Base-by-base conservation (phyloP, 2,329 filamentous ascomycete species). In the Lithohypha guttulata region DNA sequence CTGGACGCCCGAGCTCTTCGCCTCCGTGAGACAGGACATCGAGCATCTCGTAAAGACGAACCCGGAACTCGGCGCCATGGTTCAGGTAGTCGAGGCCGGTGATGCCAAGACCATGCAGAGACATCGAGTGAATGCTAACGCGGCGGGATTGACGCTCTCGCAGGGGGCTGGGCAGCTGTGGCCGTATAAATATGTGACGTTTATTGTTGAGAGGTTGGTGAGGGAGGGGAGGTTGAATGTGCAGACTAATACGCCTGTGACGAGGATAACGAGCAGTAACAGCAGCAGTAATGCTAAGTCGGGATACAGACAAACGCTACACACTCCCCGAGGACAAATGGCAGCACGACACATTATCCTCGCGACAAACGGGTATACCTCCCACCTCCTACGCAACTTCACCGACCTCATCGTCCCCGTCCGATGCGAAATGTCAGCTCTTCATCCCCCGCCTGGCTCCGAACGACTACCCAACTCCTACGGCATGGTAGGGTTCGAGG, bases 331-430 rank as follows among this genome's bases (percentile, higher is more conserved):
- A 15, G 86, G 85, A n/a, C 64, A 60, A 28, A 69, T 93, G 40
- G 56, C 56, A 0, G 68, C 84, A 1, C 61, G 64, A 9, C 69
- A 73, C 22, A 73, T 93, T 14, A 68, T 94, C 13, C 70, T 93
- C 11, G 81, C 84, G 3, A 89, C 81, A 1, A 94, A 94, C 54
- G 87, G 68, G 3, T 93, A 93, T 58, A 87, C 84, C 0, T 84
- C 83, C 1, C 70, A 78, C 44, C 67, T 94, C 3, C 62, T 89
- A 2, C 83, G 83, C 0, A 55, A 64, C 22, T 79, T 89, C 50
- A 66, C 72, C 6, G 74, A 78, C 47, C 67, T 86, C 6, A 81
- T 93, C 46, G 74, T 87, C 2, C 87, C 87, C 0, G 77, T 82
- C 2, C 69, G 82, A 17, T 85, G 83, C 1, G 52, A 58, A 20